phyloP scores from a whole-genome alignment of 2,329 filamentous ascomycete species.

The Lizonia empirigonia region DNA sequence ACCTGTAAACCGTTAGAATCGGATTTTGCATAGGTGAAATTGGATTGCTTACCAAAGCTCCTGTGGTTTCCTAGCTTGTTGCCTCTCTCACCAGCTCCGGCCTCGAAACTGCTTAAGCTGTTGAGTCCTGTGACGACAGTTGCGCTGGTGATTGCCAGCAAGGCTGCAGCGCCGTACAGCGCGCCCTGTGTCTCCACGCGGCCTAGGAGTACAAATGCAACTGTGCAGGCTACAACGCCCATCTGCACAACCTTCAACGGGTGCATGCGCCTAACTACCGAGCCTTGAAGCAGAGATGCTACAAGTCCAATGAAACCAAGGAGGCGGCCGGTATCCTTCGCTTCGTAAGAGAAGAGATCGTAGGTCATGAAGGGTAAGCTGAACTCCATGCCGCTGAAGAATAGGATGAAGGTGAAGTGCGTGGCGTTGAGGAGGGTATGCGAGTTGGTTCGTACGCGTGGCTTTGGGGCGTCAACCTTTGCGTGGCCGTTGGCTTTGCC shows the following conservation, averaged over 20 bases:
- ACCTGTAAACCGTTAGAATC: slow-evolving; percentile 57
- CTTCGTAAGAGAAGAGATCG: slow-evolving; percentile 83
- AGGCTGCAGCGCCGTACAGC: slow-evolving; percentile 81
- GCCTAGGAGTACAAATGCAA: slow-evolving; percentile 80
- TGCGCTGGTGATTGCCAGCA: slow-evolving; percentile 87
- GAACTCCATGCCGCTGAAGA: slow-evolving; percentile 98
- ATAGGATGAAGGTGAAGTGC: slow-evolving; percentile 90
- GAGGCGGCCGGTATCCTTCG: slow-evolving; percentile 79
- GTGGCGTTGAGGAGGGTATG: slow-evolving; percentile 80
- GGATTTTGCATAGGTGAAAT: neutral
- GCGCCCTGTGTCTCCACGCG: slow-evolving; percentile 69
- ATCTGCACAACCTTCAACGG: slow-evolving; percentile 79
- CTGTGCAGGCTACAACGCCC: slow-evolving; percentile 76
- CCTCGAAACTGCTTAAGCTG: slow-evolving; percentile 89
- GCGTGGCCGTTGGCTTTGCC: slow-evolving; percentile 26
- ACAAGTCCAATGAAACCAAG: slow-evolving; percentile 91
- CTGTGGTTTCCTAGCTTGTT: slow-evolving; percentile 84
- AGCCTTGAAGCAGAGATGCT: slow-evolving; percentile 89
- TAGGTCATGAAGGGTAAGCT: slow-evolving; percentile 97
- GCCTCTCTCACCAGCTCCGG: slow-evolving; percentile 77
- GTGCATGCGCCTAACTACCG: slow-evolving; percentile 83
- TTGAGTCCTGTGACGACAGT: slow-evolving; percentile 96
- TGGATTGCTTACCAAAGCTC: slow-evolving; percentile 56
- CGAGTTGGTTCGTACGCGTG: slow-evolving; percentile 71
- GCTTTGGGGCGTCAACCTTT: slow-evolving; percentile 28